Conservation (phyloP, 768 basidiomycete species). For the Botryobasidium botryosum region DNA sequence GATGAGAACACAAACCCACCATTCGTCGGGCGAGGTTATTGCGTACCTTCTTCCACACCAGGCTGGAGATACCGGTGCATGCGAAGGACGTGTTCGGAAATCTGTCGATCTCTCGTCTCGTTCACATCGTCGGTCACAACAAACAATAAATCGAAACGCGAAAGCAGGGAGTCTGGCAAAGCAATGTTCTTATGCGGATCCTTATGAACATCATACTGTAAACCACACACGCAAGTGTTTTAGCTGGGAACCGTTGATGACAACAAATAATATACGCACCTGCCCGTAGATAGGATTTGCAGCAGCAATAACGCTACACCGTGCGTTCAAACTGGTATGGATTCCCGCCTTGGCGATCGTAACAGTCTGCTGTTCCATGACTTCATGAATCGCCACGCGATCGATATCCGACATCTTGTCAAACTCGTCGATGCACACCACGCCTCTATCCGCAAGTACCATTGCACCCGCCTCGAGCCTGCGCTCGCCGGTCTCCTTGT, state of each 20-base stretch:
- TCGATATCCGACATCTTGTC: constrained; percentile 99
- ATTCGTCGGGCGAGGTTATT: background rate
- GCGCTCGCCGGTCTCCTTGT: constrained; percentile 94
- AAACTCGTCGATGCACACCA: constrained; percentile 99
- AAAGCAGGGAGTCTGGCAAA: constrained; percentile 89
- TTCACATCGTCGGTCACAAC: constrained; percentile 98
- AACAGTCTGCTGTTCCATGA: constrained; percentile 99
- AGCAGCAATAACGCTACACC: constrained; percentile 94
- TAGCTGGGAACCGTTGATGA: background rate
- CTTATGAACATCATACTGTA: constrained; percentile 95
- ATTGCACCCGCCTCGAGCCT: constrained; percentile 96
- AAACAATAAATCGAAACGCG: constrained; percentile 96
- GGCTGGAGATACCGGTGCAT: constrained; percentile 95
- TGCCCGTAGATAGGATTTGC: constrained; percentile 98
- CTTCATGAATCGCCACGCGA: constrained; percentile 98
- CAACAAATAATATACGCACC: constrained; percentile 27
- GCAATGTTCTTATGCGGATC: constrained; percentile 99
- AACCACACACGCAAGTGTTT: background rate
- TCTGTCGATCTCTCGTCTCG: constrained; percentile 79
- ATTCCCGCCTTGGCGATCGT: constrained; percentile 99
- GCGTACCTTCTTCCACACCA: constrained; percentile 81
- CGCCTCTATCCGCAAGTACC: constrained; percentile 97
- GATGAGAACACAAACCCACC: background rate
- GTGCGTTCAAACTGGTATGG: constrained; percentile 92
- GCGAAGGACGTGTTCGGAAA: constrained; percentile 93